Evolutionary conservation across 345 rosid species (phyloP).

Genomic region (Brassica napus): DNA sequence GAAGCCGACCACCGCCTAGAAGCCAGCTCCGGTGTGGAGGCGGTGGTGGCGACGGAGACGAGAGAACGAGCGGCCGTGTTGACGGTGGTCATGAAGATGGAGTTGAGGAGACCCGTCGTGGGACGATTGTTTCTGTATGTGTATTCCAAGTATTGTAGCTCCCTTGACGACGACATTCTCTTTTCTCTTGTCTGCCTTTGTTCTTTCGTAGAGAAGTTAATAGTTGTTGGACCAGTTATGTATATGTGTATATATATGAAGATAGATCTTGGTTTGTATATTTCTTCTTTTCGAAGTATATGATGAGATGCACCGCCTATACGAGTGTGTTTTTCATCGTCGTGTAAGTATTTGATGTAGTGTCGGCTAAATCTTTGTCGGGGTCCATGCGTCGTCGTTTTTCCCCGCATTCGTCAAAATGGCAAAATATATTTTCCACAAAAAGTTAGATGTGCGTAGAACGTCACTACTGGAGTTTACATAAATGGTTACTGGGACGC

Average conservation of each 20-base stretch:
- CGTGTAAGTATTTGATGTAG: conserved; percentile 36
- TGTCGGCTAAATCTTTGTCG: conserved; percentile 30
- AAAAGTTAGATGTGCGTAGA: not conserved
- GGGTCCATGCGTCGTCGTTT: conserved; percentile 17
- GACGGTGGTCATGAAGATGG: conserved; percentile 64
- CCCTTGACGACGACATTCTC: conserved; percentile 38
- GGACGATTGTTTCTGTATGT: conserved; percentile 45
- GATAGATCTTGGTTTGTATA: conserved; percentile 24
- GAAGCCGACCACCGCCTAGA: conserved; percentile 54
- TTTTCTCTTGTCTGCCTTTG: not conserved
- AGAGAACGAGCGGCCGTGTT: conserved; percentile 63
- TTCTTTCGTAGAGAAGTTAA: not conserved
- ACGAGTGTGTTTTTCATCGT: conserved; percentile 26
- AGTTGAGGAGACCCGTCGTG: conserved; percentile 50
- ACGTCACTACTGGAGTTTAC: not conserved
- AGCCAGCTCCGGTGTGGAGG: conserved; percentile 38
- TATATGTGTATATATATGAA: not conserved
- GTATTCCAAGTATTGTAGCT: conserved; percentile 41
- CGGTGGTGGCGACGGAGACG: conserved; percentile 55
- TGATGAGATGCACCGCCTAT: conserved; percentile 41
- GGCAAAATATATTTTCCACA: not conserved
- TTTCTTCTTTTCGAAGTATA: conserved; percentile 34
- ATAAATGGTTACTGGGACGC: not conserved
- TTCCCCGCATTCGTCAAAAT: not conserved
- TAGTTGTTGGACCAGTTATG: not conserved